Conservation (phyloP, 768 basidiomycete species). For the Lactarius hatsudake region DNA sequence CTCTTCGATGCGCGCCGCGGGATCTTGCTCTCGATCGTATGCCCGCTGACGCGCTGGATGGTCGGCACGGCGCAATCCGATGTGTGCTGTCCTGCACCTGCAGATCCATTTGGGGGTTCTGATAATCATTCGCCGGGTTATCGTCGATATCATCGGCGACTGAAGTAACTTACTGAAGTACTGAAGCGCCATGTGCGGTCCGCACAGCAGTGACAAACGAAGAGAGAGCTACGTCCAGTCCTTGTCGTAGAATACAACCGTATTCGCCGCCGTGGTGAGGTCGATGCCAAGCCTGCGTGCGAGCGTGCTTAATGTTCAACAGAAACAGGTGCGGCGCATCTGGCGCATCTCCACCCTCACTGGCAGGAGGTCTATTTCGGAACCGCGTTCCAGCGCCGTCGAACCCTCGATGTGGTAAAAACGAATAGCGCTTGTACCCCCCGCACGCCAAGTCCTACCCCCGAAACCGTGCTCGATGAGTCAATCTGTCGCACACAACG, state of each 20-base stretch:
- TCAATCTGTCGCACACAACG: neutral
- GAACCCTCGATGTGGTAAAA: conserved; percentile 95
- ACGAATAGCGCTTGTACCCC: conserved; percentile 77
- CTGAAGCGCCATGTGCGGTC: conserved; percentile 9
- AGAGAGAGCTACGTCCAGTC: conserved; percentile 58
- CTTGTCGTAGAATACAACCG: conserved; percentile 91
- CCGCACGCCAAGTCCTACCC: conserved; percentile 84
- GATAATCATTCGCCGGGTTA: neutral
- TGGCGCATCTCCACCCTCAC: conserved; percentile 51
- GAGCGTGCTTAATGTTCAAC: conserved; percentile 55
- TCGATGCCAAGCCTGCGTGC: conserved; percentile 78
- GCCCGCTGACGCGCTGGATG: conserved; percentile 79
- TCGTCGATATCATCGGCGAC: too few relatives aligned
- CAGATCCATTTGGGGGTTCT: conserved; percentile 95
- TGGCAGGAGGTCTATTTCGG: conserved; percentile 85
- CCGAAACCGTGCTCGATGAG: neutral
- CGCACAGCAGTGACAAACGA: conserved; percentile 22
- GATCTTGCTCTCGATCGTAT: conserved; percentile 91
- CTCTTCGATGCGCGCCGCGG: conserved; percentile 82
- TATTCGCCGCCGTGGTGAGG: conserved; percentile 70
- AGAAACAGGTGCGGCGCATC: conserved; percentile 74
- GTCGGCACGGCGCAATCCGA: conserved; percentile 91
- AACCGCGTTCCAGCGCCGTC: conserved; percentile 75
- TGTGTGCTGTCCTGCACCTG: conserved; percentile 97
- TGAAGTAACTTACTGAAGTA: too few relatives aligned